Conservation (phyloP, 192 early-diverging fungal genomes). For the Coemansia sp. region DNA sequence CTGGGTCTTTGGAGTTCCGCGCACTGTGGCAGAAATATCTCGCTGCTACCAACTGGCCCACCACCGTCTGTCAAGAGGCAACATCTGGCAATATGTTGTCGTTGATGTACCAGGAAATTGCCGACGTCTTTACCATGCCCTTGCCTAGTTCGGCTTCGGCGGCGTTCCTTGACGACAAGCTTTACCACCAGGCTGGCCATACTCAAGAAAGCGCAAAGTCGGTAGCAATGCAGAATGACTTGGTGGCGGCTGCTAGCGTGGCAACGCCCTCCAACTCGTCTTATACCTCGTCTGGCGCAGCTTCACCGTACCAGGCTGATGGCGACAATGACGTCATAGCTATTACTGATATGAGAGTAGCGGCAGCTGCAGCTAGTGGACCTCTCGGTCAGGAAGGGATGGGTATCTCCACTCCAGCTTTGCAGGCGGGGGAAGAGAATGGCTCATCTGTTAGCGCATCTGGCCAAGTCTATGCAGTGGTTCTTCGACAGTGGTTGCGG, state of each 20-base stretch:
- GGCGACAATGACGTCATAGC: constrained; percentile 8
- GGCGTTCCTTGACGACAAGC: not conserved
- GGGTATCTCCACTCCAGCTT: not conserved
- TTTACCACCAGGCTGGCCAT: not conserved
- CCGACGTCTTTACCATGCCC: not conserved
- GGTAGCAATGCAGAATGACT: not conserved
- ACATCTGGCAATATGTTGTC: not conserved
- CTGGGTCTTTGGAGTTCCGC: not conserved
- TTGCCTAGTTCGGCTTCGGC: not conserved
- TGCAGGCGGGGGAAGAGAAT: not conserved
- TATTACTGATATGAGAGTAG: constrained; percentile 24
- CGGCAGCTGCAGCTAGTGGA: not conserved
- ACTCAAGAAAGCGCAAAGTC: not conserved
- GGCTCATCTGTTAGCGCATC: not conserved
- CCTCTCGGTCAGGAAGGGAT: not conserved
- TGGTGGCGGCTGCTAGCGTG: constrained; percentile 1
- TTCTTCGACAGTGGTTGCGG: constrained; percentile 36
- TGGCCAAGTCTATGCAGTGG: not conserved
- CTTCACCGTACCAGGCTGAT: constrained; percentile 2
- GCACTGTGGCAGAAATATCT: not conserved
- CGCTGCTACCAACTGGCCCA: not conserved
- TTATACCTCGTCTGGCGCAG: constrained; percentile 6
- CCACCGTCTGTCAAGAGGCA: not conserved
- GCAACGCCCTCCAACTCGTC: constrained; percentile 8
- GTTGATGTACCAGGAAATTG: constrained; percentile 1